These are phyloP conservation scores for Saccharomycopsis fodiens DNA, from an alignment of 805 yeast species.

Conservation along the genomic window DNA sequence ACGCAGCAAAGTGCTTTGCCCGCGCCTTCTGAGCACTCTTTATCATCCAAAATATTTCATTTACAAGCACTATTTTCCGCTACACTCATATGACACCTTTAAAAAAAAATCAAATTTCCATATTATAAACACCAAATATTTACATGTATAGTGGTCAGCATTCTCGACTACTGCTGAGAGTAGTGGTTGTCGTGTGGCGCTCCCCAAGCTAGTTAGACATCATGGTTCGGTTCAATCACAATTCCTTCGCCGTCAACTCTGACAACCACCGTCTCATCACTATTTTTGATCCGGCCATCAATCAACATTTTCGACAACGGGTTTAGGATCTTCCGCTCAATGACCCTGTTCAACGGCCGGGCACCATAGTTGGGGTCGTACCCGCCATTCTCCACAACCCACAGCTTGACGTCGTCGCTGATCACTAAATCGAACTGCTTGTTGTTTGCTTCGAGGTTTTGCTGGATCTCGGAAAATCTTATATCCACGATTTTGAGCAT, in stretches of 20 bases:
- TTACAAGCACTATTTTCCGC: too few species aligned
- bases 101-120: too few species aligned
- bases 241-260: conserved; percentile 28
- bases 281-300: conserved; percentile 64
- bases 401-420: conserved; percentile 57
- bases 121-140: too few species aligned
- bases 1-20: too few species aligned
- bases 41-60: too few species aligned
- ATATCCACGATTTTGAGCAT: conserved; percentile 78
- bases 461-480: conserved; percentile 73
- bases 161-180: too few species aligned
- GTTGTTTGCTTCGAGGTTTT: conserved; percentile 70
- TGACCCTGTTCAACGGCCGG: conserved; percentile 85
- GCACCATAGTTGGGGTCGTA: conserved; percentile 94
- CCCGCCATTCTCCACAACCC: conserved; percentile 71
- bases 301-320: conserved; percentile 79
- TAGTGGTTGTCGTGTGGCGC: too few species aligned
- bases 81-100: too few species aligned
- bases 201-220: too few species aligned
- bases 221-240: conserved; percentile 18
- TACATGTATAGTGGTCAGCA: too few species aligned
- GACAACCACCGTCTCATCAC: conserved; percentile 45
- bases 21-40: too few species aligned
- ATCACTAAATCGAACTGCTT: conserved; percentile 47
- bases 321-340: conserved; percentile 77